Conservation (phyloP, 805 yeast genomes). For the Candida odintsovae region DNA sequence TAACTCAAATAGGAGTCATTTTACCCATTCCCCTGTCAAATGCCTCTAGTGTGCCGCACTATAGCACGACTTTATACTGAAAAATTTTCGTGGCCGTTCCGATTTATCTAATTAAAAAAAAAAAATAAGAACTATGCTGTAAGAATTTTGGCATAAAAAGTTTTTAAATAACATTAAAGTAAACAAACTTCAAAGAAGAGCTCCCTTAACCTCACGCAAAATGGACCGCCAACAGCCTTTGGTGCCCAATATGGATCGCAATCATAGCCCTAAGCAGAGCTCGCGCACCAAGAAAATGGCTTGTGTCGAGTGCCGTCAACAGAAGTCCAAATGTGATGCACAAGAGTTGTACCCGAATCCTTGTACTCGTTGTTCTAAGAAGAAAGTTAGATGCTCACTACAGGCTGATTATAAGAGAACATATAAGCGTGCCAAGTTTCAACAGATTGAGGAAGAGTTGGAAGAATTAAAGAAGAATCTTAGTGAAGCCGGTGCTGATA, state of each 20-base stretch:
- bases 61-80: too few species aligned
- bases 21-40: too few species aligned
- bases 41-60: too few species aligned
- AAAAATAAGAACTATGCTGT: too few species aligned
- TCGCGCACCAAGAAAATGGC: conserved; percentile 55
- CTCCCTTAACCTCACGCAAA: background rate
- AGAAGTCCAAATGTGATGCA: conserved; percentile 88
- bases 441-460: conserved; percentile 77
- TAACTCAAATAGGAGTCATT: too few species aligned
- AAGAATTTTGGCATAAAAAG: background rate
- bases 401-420: conserved; percentile 84
- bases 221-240: background rate
- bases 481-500: conserved; percentile 23
- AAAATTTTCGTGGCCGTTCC: background rate
- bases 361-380: conserved; percentile 75
- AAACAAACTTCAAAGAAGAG: too few species aligned
- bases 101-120: too few species aligned
- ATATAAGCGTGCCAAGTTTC: conserved; percentile 77
- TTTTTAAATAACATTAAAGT: too few species aligned
- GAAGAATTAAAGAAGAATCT: conserved; percentile 58
- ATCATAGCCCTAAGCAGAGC: background rate
- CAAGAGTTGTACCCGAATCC: conserved; percentile 67
- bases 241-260: too few species aligned
- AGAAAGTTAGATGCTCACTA: conserved; percentile 63
- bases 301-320: conserved; percentile 95